Percentiles rank a stretch among this genome's conserved stretches.
Evolutionary conservation across 257 asterid genomes (phyloP).

Genomic region (Jacaranda mimosifolia): DNA sequence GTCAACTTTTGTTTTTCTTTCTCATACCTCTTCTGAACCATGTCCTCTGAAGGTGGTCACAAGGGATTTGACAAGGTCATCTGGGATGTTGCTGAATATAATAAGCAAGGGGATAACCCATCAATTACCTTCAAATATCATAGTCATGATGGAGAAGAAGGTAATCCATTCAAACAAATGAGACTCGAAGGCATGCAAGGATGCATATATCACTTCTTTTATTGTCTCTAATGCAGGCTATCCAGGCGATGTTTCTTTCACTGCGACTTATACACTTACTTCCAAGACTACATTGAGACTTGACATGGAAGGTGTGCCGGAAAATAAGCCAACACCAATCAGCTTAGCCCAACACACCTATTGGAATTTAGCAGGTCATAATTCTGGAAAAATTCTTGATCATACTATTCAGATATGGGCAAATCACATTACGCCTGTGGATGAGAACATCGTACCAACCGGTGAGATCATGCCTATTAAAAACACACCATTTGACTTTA

Average conservation of each 20-base stretch:
- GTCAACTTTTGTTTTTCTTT: background rate
- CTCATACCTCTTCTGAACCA: slow-evolving; percentile 14
- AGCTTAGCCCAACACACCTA: slow-evolving; percentile 96
- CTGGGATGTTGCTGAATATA: slow-evolving; percentile 89
- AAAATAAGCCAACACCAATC: slow-evolving; percentile 83
- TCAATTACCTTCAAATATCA: slow-evolving; percentile 85
- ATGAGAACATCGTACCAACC: slow-evolving; percentile 76
- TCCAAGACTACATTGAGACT: slow-evolving; percentile 84
- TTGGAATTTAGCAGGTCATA: slow-evolving; percentile 93
- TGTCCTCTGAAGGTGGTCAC: slow-evolving; percentile 74
- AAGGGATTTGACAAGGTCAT: slow-evolving; percentile 97
- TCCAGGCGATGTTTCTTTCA: slow-evolving; percentile 83
- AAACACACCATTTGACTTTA: slow-evolving; percentile 92
- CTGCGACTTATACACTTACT: slow-evolving; percentile 78
- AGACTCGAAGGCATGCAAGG: background rate
- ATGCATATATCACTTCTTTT: slow-evolving; percentile 20
- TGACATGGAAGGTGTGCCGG: slow-evolving; percentile 92
- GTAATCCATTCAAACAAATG: slow-evolving; percentile 41
- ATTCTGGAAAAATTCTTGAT: slow-evolving; percentile 71
- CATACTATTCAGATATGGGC: slow-evolving; percentile 83
- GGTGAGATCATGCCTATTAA: slow-evolving; percentile 84
- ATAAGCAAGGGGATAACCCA: slow-evolving; percentile 81
- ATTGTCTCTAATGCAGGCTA: slow-evolving; percentile 63
- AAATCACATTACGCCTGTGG: slow-evolving; percentile 81
- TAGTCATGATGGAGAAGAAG: slow-evolving; percentile 96